Evolutionary conservation across 306 rosid species (phyloP).

Genomic region (apple (Malus domestica)): ASM211411v1 NC_041798.1:1628001-1628500

Average conservation of each 20-base stretch:
- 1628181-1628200: conserved; percentile 25
- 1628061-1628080: neutral
- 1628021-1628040: neutral
- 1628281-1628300: too few species aligned
- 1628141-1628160: conserved; percentile 30
- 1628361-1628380: too few species aligned
- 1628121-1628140: conserved; percentile 23
- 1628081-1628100: neutral
- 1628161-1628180: conserved; percentile 14
- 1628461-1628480: too few species aligned
- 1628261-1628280: too few species aligned
- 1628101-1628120: neutral
- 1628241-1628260: neutral
- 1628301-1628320: too few species aligned
- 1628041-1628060: neutral
- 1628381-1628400: rapidly evolving
- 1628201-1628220: conserved; percentile 13
- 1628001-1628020: neutral
- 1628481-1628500: rapidly evolving
- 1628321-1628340: too few species aligned
- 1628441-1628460: too few species aligned
- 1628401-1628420: too few species aligned
- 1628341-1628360: too few species aligned
- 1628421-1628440: too few species aligned
- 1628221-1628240: conserved; percentile 30